phyloP scores from a whole-genome alignment of 768 basidiomycete species.

The Mycena vulgaris region DNA sequence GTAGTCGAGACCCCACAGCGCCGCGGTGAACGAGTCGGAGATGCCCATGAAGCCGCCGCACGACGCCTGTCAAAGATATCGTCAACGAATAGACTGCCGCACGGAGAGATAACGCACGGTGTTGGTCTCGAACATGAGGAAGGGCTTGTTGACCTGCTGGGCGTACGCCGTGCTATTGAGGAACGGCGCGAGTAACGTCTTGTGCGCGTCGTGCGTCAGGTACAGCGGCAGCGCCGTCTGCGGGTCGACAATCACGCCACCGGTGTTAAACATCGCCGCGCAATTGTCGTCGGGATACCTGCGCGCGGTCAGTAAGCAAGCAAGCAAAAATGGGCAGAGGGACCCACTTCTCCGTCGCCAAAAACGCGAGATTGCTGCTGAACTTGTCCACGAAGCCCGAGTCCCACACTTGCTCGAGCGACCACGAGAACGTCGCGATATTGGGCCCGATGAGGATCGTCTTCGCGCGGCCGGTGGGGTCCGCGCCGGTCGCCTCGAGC shows the following conservation, averaged over 20 bases:
- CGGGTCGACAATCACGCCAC: slow-evolving; percentile 39
- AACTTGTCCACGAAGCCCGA: slow-evolving; percentile 66
- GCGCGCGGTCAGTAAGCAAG: background rate
- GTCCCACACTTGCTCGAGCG: slow-evolving; percentile 62
- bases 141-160: slow-evolving; percentile 52
- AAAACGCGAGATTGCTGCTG: slow-evolving; percentile 55
- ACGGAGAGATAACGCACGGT: slow-evolving; percentile 48
- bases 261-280: background rate
- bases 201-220: slow-evolving; percentile 59
- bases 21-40: slow-evolving; percentile 64
- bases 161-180: slow-evolving; percentile 52
- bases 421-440: slow-evolving; percentile 70
- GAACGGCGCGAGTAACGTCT: slow-evolving; percentile 54
- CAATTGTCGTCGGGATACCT: slow-evolving; percentile 48
- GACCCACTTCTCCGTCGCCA: slow-evolving; percentile 72
- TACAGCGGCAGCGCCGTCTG: slow-evolving; percentile 60
- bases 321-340: slow-evolving; percentile 6
- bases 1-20: slow-evolving; percentile 67
- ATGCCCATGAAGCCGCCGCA: slow-evolving; percentile 70
- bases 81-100: too few species aligned
- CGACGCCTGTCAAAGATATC: slow-evolving; percentile 59
- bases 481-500: slow-evolving; percentile 54
- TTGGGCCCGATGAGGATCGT: slow-evolving; percentile 74
- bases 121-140: slow-evolving; percentile 67
- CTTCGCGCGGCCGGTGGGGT: slow-evolving; percentile 52